Conservation (phyloP, 257 asterid species). For the Perilla frutescens region DNA sequence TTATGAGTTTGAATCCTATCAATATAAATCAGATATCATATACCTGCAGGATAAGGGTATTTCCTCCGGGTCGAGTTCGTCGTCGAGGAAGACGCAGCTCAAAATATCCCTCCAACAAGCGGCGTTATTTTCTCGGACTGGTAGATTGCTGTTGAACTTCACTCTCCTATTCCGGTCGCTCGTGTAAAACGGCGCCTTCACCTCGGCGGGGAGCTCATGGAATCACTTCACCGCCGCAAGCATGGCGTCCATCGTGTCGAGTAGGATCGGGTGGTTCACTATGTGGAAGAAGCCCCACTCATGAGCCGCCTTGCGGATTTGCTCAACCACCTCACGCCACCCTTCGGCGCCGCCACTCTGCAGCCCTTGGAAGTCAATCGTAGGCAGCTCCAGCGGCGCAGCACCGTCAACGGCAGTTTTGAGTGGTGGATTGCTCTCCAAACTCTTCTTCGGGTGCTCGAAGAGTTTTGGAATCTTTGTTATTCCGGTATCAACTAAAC, state of each 20-base stretch:
- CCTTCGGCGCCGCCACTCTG: neutral
- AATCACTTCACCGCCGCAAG: constrained; percentile 39
- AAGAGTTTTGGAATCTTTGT: constrained; percentile 40
- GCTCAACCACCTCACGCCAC: constrained; percentile 38
- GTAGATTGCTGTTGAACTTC: constrained; percentile 38
- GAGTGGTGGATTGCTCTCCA: neutral
- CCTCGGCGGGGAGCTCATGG: constrained; percentile 45
- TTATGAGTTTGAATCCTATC: neutral
- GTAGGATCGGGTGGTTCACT: constrained; percentile 44
- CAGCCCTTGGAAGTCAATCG: constrained; percentile 39
- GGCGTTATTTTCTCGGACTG: constrained; percentile 28
- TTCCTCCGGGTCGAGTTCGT: constrained; percentile 27
- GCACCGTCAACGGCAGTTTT: neutral
- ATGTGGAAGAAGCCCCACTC: constrained; percentile 50
- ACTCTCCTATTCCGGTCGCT: constrained; percentile 33
- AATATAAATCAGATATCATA: too few species aligned
- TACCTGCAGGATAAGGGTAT: constrained; percentile 39
- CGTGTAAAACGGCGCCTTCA: constrained; percentile 35
- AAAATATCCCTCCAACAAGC: constrained; percentile 48
- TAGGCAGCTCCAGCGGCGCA: constrained; percentile 36
- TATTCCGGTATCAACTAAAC: constrained; percentile 42
- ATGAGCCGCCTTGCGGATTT: constrained; percentile 31
- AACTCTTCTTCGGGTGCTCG: constrained; percentile 25
- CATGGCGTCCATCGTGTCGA: constrained; percentile 46
- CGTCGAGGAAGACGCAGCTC: constrained; percentile 28